Evolutionary conservation across 768 basidiomycete species (phyloP).

Genomic region (Postia placenta): DNA sequence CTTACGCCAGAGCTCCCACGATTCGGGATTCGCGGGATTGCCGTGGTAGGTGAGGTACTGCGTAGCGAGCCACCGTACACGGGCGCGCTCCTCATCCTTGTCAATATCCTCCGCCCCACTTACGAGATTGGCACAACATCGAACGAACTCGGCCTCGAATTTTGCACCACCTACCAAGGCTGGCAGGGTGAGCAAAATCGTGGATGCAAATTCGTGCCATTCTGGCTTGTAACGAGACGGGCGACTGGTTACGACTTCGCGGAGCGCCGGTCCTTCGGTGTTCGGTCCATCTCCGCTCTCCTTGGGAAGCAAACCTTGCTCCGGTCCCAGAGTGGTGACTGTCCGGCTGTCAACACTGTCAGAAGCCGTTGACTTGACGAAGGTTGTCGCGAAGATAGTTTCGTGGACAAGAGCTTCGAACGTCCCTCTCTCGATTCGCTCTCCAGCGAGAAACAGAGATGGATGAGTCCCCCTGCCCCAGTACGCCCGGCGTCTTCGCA

Average conservation of each 20-base stretch:
- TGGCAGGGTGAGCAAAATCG: constrained; percentile 58
- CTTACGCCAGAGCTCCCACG: constrained; percentile 55
- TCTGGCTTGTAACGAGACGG: constrained; percentile 20
- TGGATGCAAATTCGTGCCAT: constrained; percentile 62
- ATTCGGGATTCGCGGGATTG: constrained; percentile 38
- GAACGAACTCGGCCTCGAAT: constrained; percentile 66
- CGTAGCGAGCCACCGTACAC: constrained; percentile 59
- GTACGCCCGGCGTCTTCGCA: constrained; percentile 60
- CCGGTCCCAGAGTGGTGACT: neutral
- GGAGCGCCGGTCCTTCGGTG: neutral
- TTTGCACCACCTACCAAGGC: constrained; percentile 42
- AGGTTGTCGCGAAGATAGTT: constrained; percentile 71
- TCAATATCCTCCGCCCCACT: constrained; percentile 41
- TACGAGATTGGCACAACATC: constrained; percentile 62
- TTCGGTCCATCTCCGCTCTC: neutral
- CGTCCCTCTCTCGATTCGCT: constrained; percentile 54
- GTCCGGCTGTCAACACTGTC: neutral
- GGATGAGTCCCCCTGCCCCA: constrained; percentile 78
- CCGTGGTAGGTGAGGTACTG: constrained; percentile 62
- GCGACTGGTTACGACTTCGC: neutral
- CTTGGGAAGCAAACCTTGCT: neutral
- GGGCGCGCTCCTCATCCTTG: constrained; percentile 31
- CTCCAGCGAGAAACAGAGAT: constrained; percentile 43
- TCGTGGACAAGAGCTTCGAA: constrained; percentile 81
- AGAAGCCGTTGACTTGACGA: constrained; percentile 18